Evolutionary conservation across 225 moss, liverwort and hornwort genomes (phyloP).

Genomic region (Physcomitrium patens): DNA sequence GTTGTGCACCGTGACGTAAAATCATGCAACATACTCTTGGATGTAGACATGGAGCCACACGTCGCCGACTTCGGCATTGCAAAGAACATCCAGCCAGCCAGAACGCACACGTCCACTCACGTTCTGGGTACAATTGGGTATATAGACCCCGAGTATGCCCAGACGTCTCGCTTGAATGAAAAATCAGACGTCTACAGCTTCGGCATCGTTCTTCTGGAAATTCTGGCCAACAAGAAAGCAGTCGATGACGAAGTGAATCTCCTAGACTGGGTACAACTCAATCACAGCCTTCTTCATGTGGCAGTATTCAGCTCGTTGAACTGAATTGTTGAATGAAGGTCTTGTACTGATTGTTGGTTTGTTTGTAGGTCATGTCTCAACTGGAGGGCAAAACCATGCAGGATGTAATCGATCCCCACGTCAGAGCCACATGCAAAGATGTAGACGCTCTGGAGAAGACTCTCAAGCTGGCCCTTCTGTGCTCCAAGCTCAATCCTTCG

Average conservation of each 20-base stretch:
- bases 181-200: conserved; percentile 98
- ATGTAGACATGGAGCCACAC: conserved; percentile 78
- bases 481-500: conserved; percentile 75
- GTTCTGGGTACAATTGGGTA: conserved; percentile 94
- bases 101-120: conserved; percentile 85
- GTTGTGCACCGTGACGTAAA: conserved; percentile 95
- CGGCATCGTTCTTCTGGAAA: conserved; percentile 90
- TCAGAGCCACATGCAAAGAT: conserved; percentile 67
- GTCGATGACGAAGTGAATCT: conserved; percentile 87
- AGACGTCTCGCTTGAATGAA: conserved; percentile 85
- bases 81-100: conserved; percentile 75
- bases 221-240: conserved; percentile 86
- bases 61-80: conserved; percentile 96
- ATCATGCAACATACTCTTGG: conserved; percentile 84
- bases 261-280: conserved; percentile 71
- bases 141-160: conserved; percentile 95
- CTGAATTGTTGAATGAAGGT: no score
- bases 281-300: not conserved
- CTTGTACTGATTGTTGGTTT: no score
- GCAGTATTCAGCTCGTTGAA: no score
- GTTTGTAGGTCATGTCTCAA: conserved; percentile 59
- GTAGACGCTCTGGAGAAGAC: conserved; percentile 70
- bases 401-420: conserved; percentile 66
- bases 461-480: conserved; percentile 78
- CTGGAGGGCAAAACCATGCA: conserved; percentile 69